phyloP scores from a whole-genome alignment of 768 basidiomycete genomes.

The Phylloporus arenicola region DNA sequence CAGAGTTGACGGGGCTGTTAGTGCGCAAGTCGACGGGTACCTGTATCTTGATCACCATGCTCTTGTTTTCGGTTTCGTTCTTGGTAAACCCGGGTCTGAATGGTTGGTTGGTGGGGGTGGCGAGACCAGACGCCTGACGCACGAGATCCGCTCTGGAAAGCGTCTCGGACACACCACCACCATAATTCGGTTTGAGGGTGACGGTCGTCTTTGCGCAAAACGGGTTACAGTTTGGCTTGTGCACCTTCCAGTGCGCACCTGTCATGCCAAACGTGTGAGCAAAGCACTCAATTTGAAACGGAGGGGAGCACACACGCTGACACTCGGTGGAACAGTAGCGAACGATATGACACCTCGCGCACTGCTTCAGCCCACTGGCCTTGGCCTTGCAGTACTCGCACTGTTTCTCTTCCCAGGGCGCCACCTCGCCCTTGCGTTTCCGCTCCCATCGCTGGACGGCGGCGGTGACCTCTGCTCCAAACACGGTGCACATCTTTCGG shows the following conservation, averaged over 20 bases:
- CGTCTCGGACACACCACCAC: conserved; percentile 3
- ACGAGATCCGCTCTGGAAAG: conserved; percentile 27
- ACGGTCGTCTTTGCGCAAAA: conserved; percentile 42
- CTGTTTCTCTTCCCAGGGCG: conserved; percentile 36
- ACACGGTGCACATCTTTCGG: conserved; percentile 24
- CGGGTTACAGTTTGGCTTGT: conserved; percentile 44
- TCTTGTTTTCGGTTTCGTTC: conserved; percentile 30
- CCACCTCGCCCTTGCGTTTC: conserved; percentile 40
- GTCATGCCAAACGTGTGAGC: background rate
- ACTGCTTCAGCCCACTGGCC: conserved; percentile 35
- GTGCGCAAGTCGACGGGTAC: conserved; percentile 29
- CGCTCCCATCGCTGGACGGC: conserved; percentile 42
- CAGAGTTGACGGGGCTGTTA: conserved; percentile 2
- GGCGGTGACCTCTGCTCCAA: conserved; percentile 43
- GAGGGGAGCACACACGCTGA: conserved; percentile 38
- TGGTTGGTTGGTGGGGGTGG: conserved; percentile 16
- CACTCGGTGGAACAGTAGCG: conserved; percentile 53
- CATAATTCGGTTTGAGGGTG: conserved; percentile 43
- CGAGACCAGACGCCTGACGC: conserved; percentile 28
- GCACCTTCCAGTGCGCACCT: conserved; percentile 45
- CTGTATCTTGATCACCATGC: conserved; percentile 52
- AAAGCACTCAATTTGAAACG: no score
- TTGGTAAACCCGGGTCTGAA: conserved; percentile 19
- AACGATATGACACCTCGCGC: conserved; percentile 39
- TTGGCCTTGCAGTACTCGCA: conserved; percentile 38